A percentile compares a stretch with the other conserved stretches of the same genome.
These are phyloP conservation scores for Leccinum uliginosum DNA, from an alignment of 768 basidiomycete genomes.

Conservation along the genomic window DNA sequence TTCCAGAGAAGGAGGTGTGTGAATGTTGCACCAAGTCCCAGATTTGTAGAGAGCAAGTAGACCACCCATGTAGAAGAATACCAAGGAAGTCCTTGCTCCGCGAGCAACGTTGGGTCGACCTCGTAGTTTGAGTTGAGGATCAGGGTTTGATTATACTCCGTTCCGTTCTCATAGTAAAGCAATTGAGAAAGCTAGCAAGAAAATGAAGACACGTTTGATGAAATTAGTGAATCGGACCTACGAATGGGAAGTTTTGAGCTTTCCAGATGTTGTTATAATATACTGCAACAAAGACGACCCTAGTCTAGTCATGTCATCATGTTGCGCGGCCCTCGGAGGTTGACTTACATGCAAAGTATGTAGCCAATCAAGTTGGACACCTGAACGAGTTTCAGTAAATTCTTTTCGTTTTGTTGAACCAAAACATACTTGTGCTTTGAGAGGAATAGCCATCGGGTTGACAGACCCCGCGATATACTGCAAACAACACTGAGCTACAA, in stretches of 20 bases:
- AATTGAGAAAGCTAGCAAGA: constrained; percentile 40
- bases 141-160: constrained; percentile 46
- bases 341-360: constrained; percentile 49
- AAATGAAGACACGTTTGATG: not conserved
- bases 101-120: constrained; percentile 46
- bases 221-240: constrained; percentile 30
- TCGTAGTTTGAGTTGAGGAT: constrained; percentile 52
- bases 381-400: constrained; percentile 3
- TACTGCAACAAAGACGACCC: constrained; percentile 34
- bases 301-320: constrained; percentile 12
- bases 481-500: not conserved
- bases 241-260: constrained; percentile 57
- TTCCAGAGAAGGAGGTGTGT: constrained; percentile 54
- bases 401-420: not conserved
- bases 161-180: constrained; percentile 50
- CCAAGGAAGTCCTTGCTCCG: constrained; percentile 32
- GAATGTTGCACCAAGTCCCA: constrained; percentile 43
- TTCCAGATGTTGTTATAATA: constrained; percentile 54
- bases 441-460: constrained; percentile 52
- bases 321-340: not conserved
- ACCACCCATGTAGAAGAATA: constrained; percentile 28
- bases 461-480: constrained; percentile 27
- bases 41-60: constrained; percentile 15
- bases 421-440: constrained; percentile 42
- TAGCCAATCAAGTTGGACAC: constrained; percentile 49